phyloP scores from a whole-genome alignment of 331 rosid genomes.

The Quercus lobata region DNA sequence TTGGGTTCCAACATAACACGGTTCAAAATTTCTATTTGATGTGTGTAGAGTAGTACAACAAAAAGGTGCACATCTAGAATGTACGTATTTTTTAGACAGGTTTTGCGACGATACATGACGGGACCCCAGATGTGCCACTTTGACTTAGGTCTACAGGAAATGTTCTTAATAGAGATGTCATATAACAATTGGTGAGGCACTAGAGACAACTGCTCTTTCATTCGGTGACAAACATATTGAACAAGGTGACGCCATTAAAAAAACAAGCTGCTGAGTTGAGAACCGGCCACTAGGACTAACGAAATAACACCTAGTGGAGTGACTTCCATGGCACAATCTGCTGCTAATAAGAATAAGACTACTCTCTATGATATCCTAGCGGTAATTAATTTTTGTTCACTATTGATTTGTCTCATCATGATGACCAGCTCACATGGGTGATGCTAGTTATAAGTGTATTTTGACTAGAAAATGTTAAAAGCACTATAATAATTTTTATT shows the following conservation, averaged over 20 bases:
- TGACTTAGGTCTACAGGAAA: conserved; percentile 13
- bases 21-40: too few relatives aligned
- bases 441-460: too few relatives aligned
- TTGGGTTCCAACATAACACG: too few relatives aligned
- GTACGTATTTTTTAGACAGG: conserved; percentile 4
- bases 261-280: conserved; percentile 43
- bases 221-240: conserved; percentile 42
- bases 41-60: too few relatives aligned
- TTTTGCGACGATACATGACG: conserved; percentile 11
- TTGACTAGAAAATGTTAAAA: too few relatives aligned
- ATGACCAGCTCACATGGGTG: too few relatives aligned
- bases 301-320: conserved; percentile 30
- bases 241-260: conserved; percentile 39
- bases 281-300: conserved; percentile 30
- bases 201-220: conserved; percentile 37
- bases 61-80: too few relatives aligned
- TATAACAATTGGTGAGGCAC: conserved; percentile 35
- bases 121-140: conserved; percentile 25
- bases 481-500: too few relatives aligned
- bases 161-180: conserved; percentile 28
- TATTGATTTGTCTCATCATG: not conserved
- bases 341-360: conserved; percentile 37
- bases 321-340: conserved; percentile 43
- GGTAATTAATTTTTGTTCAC: conserved; percentile 10
- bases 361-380: conserved; percentile 35